phyloP scores from a whole-genome alignment of 2,329 filamentous ascomycete species.

The Cryoendolithus antarcticus region DNA sequence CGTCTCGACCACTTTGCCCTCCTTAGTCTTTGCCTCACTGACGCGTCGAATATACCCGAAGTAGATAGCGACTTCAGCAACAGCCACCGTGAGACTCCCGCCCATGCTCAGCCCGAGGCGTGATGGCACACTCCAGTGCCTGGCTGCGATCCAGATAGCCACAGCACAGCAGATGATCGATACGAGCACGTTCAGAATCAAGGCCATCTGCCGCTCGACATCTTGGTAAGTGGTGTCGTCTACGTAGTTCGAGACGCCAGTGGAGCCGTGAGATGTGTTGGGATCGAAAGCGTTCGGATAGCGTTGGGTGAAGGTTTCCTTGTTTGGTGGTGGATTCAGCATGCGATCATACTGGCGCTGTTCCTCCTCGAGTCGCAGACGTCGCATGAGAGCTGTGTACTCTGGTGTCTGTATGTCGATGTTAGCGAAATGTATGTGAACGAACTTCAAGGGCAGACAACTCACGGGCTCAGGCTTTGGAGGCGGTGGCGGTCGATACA shows the following conservation, averaged over 20 bases:
- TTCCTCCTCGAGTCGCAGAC: conserved; percentile 73
- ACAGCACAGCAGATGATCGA: conserved; percentile 69
- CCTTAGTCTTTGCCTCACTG: conserved; percentile 52
- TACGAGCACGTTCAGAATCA: conserved; percentile 82
- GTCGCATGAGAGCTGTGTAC: conserved; percentile 79
- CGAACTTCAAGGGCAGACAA: conserved; percentile 7
- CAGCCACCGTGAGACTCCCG: conserved; percentile 55
- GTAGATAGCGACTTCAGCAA: conserved; percentile 70
- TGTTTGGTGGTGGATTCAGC: conserved; percentile 46
- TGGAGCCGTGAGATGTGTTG: conserved; percentile 13
- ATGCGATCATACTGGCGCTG: conserved; percentile 70
- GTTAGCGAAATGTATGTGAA: conserved; percentile 5
- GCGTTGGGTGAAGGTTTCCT: conserved; percentile 48
- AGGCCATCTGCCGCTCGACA: conserved; percentile 64
- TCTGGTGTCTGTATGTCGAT: conserved; percentile 49
- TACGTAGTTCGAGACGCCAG: conserved; percentile 32
- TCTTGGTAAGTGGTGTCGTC: conserved; percentile 60
- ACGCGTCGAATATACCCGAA: conserved; percentile 62
- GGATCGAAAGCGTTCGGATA: conserved; percentile 41
- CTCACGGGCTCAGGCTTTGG: conserved; percentile 66
- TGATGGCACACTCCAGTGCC: conserved; percentile 62
- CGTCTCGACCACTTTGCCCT: conserved; percentile 48
- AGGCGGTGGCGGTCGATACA: conserved; percentile 70
- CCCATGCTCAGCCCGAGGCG: conserved; percentile 59
- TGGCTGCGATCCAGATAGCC: conserved; percentile 65